Base-by-base conservation (phyloP, 192 early-diverging fungal species). In the Entophlyctis helioformis region DNA sequence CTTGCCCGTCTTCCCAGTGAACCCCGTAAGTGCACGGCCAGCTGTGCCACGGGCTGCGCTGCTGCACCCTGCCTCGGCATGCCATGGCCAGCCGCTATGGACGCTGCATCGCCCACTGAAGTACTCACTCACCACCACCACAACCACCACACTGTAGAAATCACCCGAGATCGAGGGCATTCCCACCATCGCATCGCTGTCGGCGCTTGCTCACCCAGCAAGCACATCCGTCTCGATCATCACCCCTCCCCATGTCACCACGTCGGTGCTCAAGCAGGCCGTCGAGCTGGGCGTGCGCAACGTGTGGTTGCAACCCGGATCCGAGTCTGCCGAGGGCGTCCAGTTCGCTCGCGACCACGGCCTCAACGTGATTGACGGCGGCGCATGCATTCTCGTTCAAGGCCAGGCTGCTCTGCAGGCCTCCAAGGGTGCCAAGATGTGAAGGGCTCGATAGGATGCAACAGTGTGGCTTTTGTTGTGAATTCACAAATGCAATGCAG, bases 231-330 rank as follows among this genome's bases (percentile, higher is more conserved):
- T 87, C 1, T 85, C 82, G 13, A 48, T 87, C 49, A 75, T 84
- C 38, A 84, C 82, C 0, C 83, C 85, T 13, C 83, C 83, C 0
- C 48, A 59, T 7, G 67, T 85, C 36, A 84, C 83, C 10, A 48
- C 64, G 1, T 42, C 57, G 3, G 69, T 84, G 1, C 45, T 87
- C 19, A 47, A 72, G 32, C 63, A 77, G 33, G 80, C 80, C 5
- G 53, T 63, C 11, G 47, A 62, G 31, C 51, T 80, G 11, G 83
- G 85, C 1, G 76, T 87, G 48, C 59, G 39, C 24, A 49, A 68
- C 18, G 51, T 84, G 16, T 87, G 85, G 85, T 35, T 85, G 10
- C 85, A 87, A 54, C 85, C 85, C 0, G 81, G 78, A 25, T 72
- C 71, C 34, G 81, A 84, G 11, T 59, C 66, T 23, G 44, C 43